phyloP scores from a whole-genome alignment of 2,329 filamentous ascomycete genomes.

The Apiospora pterosperma region DNA sequence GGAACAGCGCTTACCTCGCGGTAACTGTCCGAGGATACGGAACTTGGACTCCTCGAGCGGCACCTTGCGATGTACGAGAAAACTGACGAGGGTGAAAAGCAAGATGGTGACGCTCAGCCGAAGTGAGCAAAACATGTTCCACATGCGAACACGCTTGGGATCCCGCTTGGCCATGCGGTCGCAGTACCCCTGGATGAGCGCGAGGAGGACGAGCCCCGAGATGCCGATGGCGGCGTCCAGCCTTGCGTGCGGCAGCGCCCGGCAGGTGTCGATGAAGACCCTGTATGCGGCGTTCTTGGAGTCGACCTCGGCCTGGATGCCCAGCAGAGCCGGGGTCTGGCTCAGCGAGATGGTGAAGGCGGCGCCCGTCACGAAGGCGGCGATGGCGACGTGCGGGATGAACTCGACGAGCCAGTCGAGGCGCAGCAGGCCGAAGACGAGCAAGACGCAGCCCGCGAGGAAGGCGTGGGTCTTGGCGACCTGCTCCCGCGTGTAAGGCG shows the following conservation, averaged over 20 bases:
- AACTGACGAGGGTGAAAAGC: conserved; percentile 88
- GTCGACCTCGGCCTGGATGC: conserved; percentile 64
- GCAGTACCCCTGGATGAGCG: conserved; percentile 67
- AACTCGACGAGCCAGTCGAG: conserved; percentile 90
- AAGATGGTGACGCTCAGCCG: conserved; percentile 89
- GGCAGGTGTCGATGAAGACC: conserved; percentile 80
- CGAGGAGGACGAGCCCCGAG: conserved; percentile 73
- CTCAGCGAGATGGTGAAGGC: conserved; percentile 84
- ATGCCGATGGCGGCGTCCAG: conserved; percentile 84
- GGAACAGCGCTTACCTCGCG: conserved; percentile 55
- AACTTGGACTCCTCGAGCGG: conserved; percentile 63
- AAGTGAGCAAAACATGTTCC: conserved; percentile 90
- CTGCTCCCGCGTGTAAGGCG: conserved; percentile 58
- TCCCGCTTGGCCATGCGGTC: conserved; percentile 64
- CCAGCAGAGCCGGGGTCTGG: conserved; percentile 79
- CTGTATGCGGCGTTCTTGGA: conserved; percentile 77
- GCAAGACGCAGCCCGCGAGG: conserved; percentile 73
- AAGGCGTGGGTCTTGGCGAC: conserved; percentile 78
- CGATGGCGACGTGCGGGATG: conserved; percentile 85
- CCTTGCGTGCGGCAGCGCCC: conserved; percentile 61
- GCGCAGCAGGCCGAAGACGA: conserved; percentile 73
- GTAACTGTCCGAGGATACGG: conserved; percentile 71
- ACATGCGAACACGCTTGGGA: conserved; percentile 66
- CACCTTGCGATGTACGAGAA: conserved; percentile 70
- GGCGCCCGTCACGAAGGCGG: conserved; percentile 95